A percentile compares a stretch with the other conserved stretches of the same genome.
Evolutionary conservation across 768 basidiomycete species (phyloP).

Genomic region (Tulasnella sp.): DNA sequence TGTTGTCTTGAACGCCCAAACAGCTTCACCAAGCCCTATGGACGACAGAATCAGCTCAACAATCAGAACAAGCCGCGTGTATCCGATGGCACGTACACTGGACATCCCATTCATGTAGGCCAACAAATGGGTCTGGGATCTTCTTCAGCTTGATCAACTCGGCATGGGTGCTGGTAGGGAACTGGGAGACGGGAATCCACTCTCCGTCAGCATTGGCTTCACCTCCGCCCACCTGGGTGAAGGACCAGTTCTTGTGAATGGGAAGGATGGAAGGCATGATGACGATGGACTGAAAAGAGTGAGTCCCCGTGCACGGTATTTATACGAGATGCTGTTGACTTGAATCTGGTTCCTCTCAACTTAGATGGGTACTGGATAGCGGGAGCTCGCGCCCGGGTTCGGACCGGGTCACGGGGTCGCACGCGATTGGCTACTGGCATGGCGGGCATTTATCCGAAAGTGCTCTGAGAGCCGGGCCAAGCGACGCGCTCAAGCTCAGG

Average conservation of each 20-base stretch:
- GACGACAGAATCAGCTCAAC: neutral
- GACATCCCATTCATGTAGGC: constrained; percentile 79
- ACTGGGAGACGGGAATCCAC: constrained; percentile 54
- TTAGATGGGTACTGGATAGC: neutral
- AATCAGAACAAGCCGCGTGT: neutral
- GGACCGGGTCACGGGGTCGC: neutral
- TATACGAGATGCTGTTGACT: neutral
- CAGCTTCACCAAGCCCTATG: constrained; percentile 78
- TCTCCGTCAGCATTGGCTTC: constrained; percentile 52
- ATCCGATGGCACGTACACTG: constrained; percentile 53
- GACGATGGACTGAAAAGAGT: neutral
- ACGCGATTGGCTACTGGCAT: neutral
- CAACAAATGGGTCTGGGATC: constrained; percentile 69
- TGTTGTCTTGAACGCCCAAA: constrained; percentile 72
- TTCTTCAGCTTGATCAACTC: constrained; percentile 64
- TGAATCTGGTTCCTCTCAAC: neutral
- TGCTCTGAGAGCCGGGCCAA: neutral
- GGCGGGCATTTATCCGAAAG: neutral
- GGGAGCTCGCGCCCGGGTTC: neutral
- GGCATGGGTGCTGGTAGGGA: constrained; percentile 83
- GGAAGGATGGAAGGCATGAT: constrained; percentile 25
- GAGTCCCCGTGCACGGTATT: neutral
- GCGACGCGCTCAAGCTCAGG: neutral
- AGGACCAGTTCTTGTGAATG: constrained; percentile 49
- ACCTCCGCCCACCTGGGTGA: constrained; percentile 58